Conservation (phyloP, 306 rosid genomes). For the Alnus glutinosa region DNA sequence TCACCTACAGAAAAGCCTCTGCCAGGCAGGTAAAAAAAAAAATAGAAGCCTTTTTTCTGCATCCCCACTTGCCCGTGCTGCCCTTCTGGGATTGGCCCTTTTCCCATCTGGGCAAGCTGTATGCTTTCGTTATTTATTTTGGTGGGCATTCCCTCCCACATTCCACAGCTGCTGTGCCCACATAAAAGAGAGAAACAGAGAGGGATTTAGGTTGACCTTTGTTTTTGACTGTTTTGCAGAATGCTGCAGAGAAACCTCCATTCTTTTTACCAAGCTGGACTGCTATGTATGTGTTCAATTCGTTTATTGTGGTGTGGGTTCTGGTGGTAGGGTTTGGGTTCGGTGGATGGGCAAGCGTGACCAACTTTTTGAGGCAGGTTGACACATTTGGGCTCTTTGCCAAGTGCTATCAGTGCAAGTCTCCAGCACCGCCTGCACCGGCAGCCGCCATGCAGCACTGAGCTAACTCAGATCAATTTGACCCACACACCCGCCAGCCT, state of each 20-base stretch:
- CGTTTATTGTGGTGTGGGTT: conserved; percentile 78
- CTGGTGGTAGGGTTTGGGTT: conserved; percentile 88
- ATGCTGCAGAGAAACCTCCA: conserved; percentile 95
- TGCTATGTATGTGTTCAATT: conserved; percentile 67
- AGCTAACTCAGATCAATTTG: conserved; percentile 19
- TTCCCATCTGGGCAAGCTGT: not conserved
- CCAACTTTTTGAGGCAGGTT: conserved; percentile 77
- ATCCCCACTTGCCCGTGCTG: too few species aligned
- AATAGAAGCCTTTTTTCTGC: too few species aligned
- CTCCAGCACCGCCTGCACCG: conserved; percentile 37
- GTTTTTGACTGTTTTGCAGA: conserved; percentile 35
- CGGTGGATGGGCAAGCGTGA: conserved; percentile 98
- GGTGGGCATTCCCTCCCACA: conserved; percentile 27
- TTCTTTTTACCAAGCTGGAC: conserved; percentile 86
- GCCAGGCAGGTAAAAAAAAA: conserved; percentile 69
- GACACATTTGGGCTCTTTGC: conserved; percentile 92
- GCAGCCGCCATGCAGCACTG: conserved; percentile 50
- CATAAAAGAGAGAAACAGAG: conserved; percentile 14
- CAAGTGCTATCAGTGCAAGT: conserved; percentile 93
- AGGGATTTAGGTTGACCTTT: not conserved
- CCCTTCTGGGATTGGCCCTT: not conserved
- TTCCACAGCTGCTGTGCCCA: conserved; percentile 39
- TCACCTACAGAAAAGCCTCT: conserved; percentile 79
- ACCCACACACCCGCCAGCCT: not conserved
- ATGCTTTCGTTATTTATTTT: not conserved